Percentiles rank a stretch among this genome's conserved stretches.
Evolutionary conservation across 306 rosid genomes (phyloP).

Genomic region (Fragaria nilgerrensis): DNA sequence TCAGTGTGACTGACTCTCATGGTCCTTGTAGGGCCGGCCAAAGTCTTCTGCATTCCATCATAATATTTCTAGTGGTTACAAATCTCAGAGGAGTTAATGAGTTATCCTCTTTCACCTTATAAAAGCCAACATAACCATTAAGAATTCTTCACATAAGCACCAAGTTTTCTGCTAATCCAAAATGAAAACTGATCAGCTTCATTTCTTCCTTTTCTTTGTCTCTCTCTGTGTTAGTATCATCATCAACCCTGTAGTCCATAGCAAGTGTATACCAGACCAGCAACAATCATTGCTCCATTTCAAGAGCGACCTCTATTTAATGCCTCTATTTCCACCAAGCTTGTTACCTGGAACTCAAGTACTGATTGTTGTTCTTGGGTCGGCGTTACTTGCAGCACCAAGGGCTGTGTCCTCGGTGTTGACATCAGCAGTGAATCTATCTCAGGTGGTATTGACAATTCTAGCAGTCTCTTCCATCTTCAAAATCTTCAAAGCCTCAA

Average conservation of each 20-base stretch:
- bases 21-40: too few relatives aligned
- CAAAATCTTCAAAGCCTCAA: slow-evolving; percentile 14
- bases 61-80: too few relatives aligned
- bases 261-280: neutral
- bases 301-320: neutral
- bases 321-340: neutral
- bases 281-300: neutral
- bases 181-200: too few relatives aligned
- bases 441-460: slow-evolving; percentile 5
- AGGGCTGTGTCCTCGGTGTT: neutral
- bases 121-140: too few relatives aligned
- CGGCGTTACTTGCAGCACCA: neutral
- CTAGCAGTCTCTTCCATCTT: slow-evolving; percentile 27
- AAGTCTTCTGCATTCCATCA: too few relatives aligned
- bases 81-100: too few relatives aligned
- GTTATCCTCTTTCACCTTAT: too few relatives aligned
- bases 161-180: too few relatives aligned
- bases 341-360: neutral
- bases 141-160: too few relatives aligned
- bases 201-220: neutral
- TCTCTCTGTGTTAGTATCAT: neutral
- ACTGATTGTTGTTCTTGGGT: slow-evolving; percentile 45
- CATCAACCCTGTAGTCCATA: neutral
- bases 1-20: too few relatives aligned
- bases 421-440: slow-evolving; percentile 9